phyloP scores from a whole-genome alignment of 1,284 basidiomycete species.

The Phlebopus sp. region DNA sequence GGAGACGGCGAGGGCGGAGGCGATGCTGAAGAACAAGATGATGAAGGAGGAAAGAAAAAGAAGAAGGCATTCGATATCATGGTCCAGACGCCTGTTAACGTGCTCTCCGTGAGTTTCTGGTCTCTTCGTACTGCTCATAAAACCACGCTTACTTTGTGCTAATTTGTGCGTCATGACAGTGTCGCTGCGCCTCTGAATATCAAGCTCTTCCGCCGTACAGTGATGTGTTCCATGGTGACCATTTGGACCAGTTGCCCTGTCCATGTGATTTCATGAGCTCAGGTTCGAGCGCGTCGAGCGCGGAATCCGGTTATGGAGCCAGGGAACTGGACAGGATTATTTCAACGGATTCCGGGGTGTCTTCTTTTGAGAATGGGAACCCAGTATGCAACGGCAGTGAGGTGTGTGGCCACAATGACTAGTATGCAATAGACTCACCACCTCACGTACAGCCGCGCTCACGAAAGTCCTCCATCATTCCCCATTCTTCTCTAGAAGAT shows the following conservation, averaged over 20 bases:
- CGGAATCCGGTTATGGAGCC: not conserved
- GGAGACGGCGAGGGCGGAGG: conserved; percentile 53
- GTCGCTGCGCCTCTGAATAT: conserved; percentile 78
- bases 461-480: not conserved
- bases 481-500: not conserved
- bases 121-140: not conserved
- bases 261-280: conserved; percentile 36
- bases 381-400: conserved; percentile 24
- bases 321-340: not conserved
- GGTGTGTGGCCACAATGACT: conserved; percentile 19
- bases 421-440: conserved; percentile 1
- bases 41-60: conserved; percentile 44
- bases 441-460: not conserved
- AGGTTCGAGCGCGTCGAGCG: not conserved
- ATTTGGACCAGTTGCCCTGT: conserved; percentile 36
- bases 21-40: conserved; percentile 56
- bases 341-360: conserved; percentile 33
- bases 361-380: conserved; percentile 35
- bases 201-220: conserved; percentile 74
- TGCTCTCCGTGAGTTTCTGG: conserved; percentile 62
- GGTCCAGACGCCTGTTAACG: conserved; percentile 79
- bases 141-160: not conserved
- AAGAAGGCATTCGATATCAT: conserved; percentile 89
- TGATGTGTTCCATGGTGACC: conserved; percentile 37
- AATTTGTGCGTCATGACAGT: conserved; percentile 40